These are phyloP conservation scores for Acanthamoeba royreba DNA, from an alignment of 208 protist species.

Conservation along the genomic window DNA sequence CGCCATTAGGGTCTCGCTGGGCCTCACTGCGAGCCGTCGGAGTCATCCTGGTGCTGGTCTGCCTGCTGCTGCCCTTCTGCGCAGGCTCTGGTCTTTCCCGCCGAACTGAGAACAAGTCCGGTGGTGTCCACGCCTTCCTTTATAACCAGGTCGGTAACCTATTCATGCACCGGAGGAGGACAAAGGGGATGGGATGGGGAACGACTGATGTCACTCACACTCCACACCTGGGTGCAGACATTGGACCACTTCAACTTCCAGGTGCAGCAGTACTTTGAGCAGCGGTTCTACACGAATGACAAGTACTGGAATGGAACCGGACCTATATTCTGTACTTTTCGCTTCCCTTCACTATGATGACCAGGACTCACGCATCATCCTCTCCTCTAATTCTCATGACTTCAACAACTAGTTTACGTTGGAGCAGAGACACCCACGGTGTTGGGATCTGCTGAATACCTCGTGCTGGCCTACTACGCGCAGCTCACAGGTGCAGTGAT, in stretches of 20 bases:
- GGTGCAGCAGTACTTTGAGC: background rate
- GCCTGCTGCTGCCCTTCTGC: too few species aligned
- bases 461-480: background rate
- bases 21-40: too few species aligned
- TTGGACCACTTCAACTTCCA: background rate
- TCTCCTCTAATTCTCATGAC: constrained; percentile 74
- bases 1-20: too few species aligned
- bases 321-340: background rate
- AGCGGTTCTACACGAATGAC: background rate
- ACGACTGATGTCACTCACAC: too few species aligned
- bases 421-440: background rate
- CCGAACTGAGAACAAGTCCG: too few species aligned
- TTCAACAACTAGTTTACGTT: constrained; percentile 48
- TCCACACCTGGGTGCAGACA: too few species aligned
- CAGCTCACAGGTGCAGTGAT: background rate
- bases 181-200: too few species aligned
- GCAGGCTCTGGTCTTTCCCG: too few species aligned
- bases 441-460: background rate
- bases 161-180: too few species aligned
- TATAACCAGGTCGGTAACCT: too few species aligned
- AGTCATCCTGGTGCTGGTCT: too few species aligned
- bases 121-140: too few species aligned
- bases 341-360: constrained; percentile 1
- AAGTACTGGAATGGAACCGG: background rate
- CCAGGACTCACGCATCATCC: constrained; percentile 36